These are phyloP conservation scores for Leccinum pachyderme DNA, from an alignment of 1,284 basidiomycete genomes.

Conservation along the genomic window DNA sequence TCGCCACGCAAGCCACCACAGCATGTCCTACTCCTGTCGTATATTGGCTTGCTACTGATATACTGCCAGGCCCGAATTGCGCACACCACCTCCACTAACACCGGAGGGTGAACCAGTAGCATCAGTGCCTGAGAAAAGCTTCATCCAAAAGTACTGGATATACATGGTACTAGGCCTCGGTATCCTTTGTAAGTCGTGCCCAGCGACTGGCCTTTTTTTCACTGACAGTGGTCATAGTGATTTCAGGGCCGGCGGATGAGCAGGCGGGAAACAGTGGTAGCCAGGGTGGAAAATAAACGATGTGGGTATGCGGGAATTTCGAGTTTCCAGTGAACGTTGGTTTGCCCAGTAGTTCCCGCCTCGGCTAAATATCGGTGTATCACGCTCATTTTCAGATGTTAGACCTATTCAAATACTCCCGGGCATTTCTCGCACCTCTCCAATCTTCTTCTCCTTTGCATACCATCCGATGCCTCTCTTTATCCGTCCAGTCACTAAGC, in stretches of 20 bases:
- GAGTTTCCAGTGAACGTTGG: not conserved
- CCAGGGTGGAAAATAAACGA: conserved; percentile 26
- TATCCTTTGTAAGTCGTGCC: conserved; percentile 50
- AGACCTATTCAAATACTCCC: conserved; percentile 2
- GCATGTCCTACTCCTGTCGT: conserved; percentile 39
- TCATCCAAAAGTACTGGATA: conserved; percentile 89
- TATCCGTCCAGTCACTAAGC: conserved; percentile 55
- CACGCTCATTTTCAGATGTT: conserved; percentile 15
- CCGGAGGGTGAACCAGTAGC: conserved; percentile 61
- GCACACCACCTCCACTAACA: conserved; percentile 63
- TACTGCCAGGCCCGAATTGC: conserved; percentile 56
- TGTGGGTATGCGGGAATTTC: not conserved
- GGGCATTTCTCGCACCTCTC: not conserved
- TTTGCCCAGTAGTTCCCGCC: conserved; percentile 6
- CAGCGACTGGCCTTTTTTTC: not conserved
- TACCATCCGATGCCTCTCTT: conserved; percentile 39
- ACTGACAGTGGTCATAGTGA: conserved; percentile 15
- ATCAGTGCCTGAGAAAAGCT: conserved; percentile 68
- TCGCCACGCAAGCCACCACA: conserved; percentile 51
- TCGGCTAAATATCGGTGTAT: conserved; percentile 16
- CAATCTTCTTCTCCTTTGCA: not conserved
- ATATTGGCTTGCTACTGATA: conserved; percentile 7
- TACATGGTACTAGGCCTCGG: conserved; percentile 66
- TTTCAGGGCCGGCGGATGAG: conserved; percentile 33
- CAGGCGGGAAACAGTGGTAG: conserved; percentile 20